These are phyloP conservation scores for Chalciporus piperatoides DNA, from an alignment of 1,284 basidiomycete genomes.

Conservation along the genomic window DNA sequence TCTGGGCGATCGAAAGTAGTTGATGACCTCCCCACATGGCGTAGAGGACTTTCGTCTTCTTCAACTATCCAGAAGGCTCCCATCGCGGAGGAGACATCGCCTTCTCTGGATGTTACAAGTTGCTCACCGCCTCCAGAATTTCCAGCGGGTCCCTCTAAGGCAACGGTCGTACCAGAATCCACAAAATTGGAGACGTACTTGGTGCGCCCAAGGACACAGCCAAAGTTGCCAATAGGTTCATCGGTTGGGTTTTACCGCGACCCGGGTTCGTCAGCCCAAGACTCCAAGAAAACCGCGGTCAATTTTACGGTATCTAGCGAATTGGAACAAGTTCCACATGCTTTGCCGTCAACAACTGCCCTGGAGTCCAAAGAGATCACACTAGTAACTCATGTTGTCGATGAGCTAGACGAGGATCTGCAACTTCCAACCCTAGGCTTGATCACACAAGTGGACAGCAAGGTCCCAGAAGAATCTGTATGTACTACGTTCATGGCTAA, in stretches of 20 bases:
- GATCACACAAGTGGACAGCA: conserved; percentile 40
- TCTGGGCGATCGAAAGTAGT: conserved; percentile 49
- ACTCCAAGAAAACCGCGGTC: conserved; percentile 45
- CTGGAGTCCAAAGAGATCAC: conserved; percentile 9
- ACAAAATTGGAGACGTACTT: conserved; percentile 20
- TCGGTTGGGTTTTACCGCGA: conserved; percentile 70
- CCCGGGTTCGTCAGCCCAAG: conserved; percentile 45
- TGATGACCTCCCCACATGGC: conserved; percentile 58
- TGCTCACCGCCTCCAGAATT: conserved; percentile 27
- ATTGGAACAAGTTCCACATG: conserved; percentile 44
- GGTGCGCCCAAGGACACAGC: conserved; percentile 30
- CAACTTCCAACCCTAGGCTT: conserved; percentile 27
- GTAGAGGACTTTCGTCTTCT: conserved; percentile 36
- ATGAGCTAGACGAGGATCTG: conserved; percentile 22
- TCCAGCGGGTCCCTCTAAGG: conserved; percentile 9
- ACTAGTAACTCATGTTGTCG: conserved; percentile 15
- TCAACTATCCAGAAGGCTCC: conserved; percentile 10
- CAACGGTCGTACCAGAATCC: conserved; percentile 9
- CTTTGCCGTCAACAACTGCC: conserved; percentile 7
- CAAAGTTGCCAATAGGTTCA: conserved; percentile 52
- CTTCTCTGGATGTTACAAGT: conserved; percentile 27
- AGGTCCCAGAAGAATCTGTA: conserved; percentile 47
- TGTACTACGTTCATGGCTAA: conserved; percentile 22
- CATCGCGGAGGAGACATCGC: conserved; percentile 14
- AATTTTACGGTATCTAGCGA: conserved; percentile 77